Percentiles rank a stretch among this genome's conserved stretches.
Conservation (phyloP, 164 flowering plant species). For the Vitis riparia region DNA sequence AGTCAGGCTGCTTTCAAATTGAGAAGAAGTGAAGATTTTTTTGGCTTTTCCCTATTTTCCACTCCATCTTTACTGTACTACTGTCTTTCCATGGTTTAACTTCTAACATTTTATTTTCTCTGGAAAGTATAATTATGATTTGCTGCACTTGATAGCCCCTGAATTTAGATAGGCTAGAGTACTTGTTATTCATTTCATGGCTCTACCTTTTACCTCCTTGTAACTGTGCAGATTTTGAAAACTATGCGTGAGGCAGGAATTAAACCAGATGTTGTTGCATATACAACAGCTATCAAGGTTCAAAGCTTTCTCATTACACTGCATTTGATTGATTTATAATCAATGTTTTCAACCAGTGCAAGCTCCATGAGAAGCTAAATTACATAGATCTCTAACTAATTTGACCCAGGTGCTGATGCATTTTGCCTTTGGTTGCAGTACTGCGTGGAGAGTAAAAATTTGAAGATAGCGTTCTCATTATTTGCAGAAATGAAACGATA, state of each 20-base stretch:
- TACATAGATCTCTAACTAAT: background rate
- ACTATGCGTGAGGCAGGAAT: slow-evolving; percentile 62
- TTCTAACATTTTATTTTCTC: no score
- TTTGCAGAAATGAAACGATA: slow-evolving; percentile 76
- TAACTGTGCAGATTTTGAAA: slow-evolving; percentile 59
- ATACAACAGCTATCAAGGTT: slow-evolving; percentile 89
- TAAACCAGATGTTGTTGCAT: slow-evolving; percentile 80
- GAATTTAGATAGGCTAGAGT: no score
- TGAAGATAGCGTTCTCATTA: slow-evolving; percentile 62
- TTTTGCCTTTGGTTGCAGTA: slow-evolving; percentile 45
- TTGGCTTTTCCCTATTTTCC: no score
- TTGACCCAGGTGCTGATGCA: slow-evolving; percentile 3
- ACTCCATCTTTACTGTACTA: no score
- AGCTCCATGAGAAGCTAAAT: background rate
- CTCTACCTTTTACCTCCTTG: background rate
- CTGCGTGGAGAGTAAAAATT: slow-evolving; percentile 57
- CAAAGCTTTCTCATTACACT: slow-evolving; percentile 5
- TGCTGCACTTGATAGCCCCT: no score
- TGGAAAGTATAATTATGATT: no score
- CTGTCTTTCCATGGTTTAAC: no score
- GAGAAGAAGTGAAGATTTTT: no score
- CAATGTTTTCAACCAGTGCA: background rate
- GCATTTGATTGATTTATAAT: background rate
- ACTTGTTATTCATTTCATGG: no score
- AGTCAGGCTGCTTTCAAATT: no score